These are phyloP conservation scores for Candida oleophila DNA, from an alignment of 805 yeast genomes.

Conservation along the genomic window DNA sequence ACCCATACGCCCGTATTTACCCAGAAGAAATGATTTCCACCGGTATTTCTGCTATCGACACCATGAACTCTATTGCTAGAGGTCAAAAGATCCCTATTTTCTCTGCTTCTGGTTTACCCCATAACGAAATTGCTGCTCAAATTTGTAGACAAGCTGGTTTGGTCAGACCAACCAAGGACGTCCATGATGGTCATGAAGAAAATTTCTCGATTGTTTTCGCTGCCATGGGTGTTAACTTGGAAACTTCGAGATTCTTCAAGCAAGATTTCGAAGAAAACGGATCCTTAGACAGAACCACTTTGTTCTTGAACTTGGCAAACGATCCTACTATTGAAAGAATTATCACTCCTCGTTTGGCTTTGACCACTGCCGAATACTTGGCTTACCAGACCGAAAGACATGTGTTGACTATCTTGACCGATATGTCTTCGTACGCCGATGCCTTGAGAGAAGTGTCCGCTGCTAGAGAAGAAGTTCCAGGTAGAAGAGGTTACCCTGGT, in stretches of 20 bases:
- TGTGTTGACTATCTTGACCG: conserved; percentile 95
- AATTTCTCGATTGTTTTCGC: conserved; percentile 99
- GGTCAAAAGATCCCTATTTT: conserved; percentile 99
- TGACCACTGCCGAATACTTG: conserved; percentile 96
- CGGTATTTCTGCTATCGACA: conserved; percentile 97
- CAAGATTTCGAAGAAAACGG: conserved; percentile 99
- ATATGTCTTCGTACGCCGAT: conserved; percentile 99
- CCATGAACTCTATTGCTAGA: conserved; percentile 99
- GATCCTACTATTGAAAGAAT: conserved; percentile 99
- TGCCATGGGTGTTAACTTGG: conserved; percentile 99
- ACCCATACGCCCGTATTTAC: conserved; percentile 96
- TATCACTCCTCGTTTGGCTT: conserved; percentile 97
- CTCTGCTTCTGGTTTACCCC: conserved; percentile 99
- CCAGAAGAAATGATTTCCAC: conserved; percentile 99
- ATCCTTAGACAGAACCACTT: conserved; percentile 93
- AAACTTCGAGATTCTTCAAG: conserved; percentile 96
- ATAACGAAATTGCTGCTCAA: conserved; percentile 99
- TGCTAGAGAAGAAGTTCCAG: conserved; percentile 99
- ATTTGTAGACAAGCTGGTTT: conserved; percentile 99
- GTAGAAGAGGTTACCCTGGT: conserved; percentile 99
- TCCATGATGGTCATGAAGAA: conserved; percentile 99
- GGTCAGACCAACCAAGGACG: conserved; percentile 99
- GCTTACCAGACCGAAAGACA: conserved; percentile 99
- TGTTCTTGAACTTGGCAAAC: conserved; percentile 95
- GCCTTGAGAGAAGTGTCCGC: conserved; percentile 99